Conservation (phyloP, 495 filamentous ascomycete species). For the Immersiella caudata region DNA sequence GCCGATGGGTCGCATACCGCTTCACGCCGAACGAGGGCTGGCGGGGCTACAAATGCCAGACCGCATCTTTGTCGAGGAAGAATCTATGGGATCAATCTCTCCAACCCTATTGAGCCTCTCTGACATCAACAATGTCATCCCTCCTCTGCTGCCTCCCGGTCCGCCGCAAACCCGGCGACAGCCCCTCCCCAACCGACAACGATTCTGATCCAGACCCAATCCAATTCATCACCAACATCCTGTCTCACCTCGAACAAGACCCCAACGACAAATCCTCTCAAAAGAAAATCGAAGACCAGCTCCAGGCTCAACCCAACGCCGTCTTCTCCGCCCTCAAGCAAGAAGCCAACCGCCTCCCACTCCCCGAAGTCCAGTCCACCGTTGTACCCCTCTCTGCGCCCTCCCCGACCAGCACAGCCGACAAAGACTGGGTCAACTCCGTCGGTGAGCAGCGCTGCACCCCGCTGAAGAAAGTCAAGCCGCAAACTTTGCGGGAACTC, state of each 20-base stretch:
- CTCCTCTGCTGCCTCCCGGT: not conserved
- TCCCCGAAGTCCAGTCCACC: not conserved
- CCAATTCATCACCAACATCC: not conserved
- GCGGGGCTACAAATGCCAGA: not conserved
- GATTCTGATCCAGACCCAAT: not conserved
- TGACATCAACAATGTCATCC: not conserved
- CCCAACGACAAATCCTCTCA: not conserved
- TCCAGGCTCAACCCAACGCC: not conserved
- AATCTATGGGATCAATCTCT: no score
- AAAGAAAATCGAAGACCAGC: not conserved
- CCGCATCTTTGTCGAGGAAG: not conserved
- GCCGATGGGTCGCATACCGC: not conserved
- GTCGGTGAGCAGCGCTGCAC: conserved; percentile 17
- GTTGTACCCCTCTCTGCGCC: conserved; percentile 7
- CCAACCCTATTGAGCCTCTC: no score
- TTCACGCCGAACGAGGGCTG: not conserved
- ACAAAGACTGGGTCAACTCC: conserved; percentile 19
- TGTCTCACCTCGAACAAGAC: not conserved
- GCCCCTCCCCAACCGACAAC: not conserved
- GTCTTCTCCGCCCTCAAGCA: conserved; percentile 11
- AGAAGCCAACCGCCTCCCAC: conserved; percentile 7
- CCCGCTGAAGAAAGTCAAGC: conserved; percentile 8
- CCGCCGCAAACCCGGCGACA: not conserved
- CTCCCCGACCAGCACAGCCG: not conserved
- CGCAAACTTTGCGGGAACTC: conserved; percentile 6